phyloP scores from a whole-genome alignment of 2,329 filamentous ascomycete species.

The Diatrype stigma region DNA sequence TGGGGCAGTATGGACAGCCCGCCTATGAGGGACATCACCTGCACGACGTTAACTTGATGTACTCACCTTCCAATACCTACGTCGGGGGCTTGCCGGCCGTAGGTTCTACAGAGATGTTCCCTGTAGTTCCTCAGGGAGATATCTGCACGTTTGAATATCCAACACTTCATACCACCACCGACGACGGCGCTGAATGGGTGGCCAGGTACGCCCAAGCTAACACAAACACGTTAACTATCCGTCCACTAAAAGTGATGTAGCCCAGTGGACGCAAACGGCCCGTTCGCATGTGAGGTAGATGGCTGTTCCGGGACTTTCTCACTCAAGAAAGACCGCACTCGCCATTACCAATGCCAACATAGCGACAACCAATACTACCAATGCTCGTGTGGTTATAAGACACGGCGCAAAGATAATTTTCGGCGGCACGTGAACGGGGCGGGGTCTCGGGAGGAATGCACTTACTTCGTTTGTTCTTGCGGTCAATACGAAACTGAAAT shows the following conservation, averaged over 20 bases:
- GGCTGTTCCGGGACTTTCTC: not conserved
- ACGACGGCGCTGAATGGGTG: not conserved
- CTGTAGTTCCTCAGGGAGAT: not conserved
- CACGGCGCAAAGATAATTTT: not conserved
- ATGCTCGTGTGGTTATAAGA: not conserved
- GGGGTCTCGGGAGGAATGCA: not conserved
- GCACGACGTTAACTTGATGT: not conserved
- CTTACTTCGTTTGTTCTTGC: not conserved
- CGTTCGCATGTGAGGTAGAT: not conserved
- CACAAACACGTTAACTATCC: no score
- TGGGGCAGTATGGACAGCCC: not conserved
- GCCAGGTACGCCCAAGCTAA: not conserved
- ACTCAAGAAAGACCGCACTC: not conserved
- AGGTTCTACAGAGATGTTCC: not conserved
- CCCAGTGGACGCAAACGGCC: not conserved
- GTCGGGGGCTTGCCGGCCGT: not conserved
- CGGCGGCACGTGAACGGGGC: not conserved
- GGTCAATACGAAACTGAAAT: not conserved
- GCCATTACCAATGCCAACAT: not conserved
- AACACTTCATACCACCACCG: not conserved
- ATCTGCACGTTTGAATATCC: not conserved
- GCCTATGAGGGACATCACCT: not conserved
- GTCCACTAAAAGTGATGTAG: not conserved
- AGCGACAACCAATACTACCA: not conserved
- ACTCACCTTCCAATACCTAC: not conserved